Percentiles rank a stretch among this genome's conserved stretches.
phyloP scores from a whole-genome alignment of 2,329 filamentous ascomycete species.

The Penicillium verrucosum region DNA sequence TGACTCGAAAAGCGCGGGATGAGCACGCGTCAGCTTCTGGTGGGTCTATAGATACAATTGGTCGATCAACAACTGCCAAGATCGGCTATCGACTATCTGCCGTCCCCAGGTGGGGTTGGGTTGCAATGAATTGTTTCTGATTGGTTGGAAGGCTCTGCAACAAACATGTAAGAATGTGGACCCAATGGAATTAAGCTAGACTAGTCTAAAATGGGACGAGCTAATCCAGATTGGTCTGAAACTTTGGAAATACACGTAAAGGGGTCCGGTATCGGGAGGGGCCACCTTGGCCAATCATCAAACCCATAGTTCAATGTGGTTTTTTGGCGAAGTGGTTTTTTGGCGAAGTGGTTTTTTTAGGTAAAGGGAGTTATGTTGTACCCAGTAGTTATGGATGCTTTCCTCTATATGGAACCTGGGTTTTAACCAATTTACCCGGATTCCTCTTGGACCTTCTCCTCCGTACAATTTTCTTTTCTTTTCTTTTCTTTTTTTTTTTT shows the following conservation, averaged over 20 bases:
- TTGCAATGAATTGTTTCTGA: not conserved
- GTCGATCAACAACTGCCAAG: slow-evolving; percentile 32
- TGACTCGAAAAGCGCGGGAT: slow-evolving; percentile 19
- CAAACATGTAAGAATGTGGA: slow-evolving; percentile 24
- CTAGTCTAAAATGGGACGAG: not conserved
- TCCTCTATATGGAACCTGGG: not conserved
- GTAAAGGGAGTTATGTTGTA: not conserved
- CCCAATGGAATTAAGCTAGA: slow-evolving; percentile 1
- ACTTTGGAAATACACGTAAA: not conserved
- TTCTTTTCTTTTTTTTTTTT: no score
- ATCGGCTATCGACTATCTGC: slow-evolving; percentile 42
- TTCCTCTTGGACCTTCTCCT: not conserved
- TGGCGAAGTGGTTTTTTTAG: not conserved
- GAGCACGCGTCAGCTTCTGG: slow-evolving; percentile 37
- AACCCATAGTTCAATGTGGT: not conserved
- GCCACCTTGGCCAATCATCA: slow-evolving; percentile 9
- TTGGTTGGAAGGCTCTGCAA: slow-evolving; percentile 14
- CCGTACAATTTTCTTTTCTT: not conserved
- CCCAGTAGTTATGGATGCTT: not conserved
- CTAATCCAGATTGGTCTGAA: not conserved
- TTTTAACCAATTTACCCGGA: not conserved
- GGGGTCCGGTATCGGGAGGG: slow-evolving; percentile 22
- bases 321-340: not conserved
- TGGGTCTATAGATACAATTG: slow-evolving; percentile 25
- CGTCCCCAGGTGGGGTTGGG: slow-evolving; percentile 21